Base-by-base conservation (phyloP, 805 yeast genomes). In the Hanseniaspora guilliermondii region DNA sequence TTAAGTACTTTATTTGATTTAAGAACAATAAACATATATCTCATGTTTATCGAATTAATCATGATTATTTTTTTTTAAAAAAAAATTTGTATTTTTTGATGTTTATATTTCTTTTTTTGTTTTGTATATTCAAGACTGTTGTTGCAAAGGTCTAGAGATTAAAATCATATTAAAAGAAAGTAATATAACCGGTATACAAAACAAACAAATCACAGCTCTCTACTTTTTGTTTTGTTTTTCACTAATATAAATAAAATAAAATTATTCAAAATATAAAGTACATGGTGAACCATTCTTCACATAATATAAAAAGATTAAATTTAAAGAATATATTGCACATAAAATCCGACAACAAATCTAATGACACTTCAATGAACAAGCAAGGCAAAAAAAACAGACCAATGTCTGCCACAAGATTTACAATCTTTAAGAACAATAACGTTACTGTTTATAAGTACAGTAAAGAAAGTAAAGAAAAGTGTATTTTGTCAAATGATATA, bases 331-430 rank as follows among this genome's bases (percentile, higher is more conserved):
- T 48, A 16, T 21, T 54, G 30, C 47, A 48, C 40, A 40, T 54
- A 22, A 52, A 52, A 44, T 11, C 42, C n/a, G 44, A 54, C n/a
- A 27, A 12, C 19, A 33, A 39, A 22, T 5, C 14, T 21, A 24
- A 53, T 35, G 44, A 42, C 7, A 24, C n/a, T 12, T 2, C 17
- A 33, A 27, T 25, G 39, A 42, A 22, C 39, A 48, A 38, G 14
- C 33, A 30, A 4, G 21, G 6, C 21, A 44, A 30, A 25, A 55
- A 49, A 36, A 55, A 55, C 21, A 55, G 57, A 40, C 57, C 57
- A 4, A 55, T 55, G 57, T 48, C 53, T 8, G 65, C 69, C 1
- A 68, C 67, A 52, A 54, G 67, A 56, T 60, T 64, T 14, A 58
- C 68, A 2, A 57, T 67, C 35, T 67, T 66, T 55, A 58, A 59